These are phyloP conservation scores for Alternaria sp. DNA, from an alignment of 2,329 filamentous ascomycete species.

Conservation along the genomic window DNA sequence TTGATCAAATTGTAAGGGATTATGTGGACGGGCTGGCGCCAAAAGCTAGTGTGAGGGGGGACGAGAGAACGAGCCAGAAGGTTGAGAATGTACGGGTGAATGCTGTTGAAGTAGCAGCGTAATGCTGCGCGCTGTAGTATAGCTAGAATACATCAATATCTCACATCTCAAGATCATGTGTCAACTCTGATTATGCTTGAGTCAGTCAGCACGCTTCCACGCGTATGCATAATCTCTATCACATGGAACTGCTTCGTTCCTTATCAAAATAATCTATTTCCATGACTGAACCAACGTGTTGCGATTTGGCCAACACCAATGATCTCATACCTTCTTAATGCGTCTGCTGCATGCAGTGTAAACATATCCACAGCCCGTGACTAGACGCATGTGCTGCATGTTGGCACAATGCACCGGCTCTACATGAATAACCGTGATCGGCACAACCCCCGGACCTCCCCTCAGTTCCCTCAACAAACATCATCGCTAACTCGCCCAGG, in stretches of 20 bases:
- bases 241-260: not conserved
- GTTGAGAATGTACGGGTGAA: not conserved
- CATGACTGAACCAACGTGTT: not conserved
- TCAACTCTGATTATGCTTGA: not conserved
- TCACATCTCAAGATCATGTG: accelerated
- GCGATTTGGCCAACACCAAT: no score
- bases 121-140: not conserved
- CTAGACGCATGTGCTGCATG: not conserved
- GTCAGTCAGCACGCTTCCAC: accelerated
- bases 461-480: not conserved
- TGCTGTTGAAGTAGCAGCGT: constrained; percentile 1
- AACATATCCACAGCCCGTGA: not conserved
- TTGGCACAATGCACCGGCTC: not conserved
- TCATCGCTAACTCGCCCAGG: not conserved
- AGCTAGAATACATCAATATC: not conserved
- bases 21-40: constrained; percentile 29
- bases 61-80: not conserved
- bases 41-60: not conserved
- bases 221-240: not conserved
- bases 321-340: not conserved
- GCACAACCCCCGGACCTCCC: not conserved
- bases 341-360: not conserved
- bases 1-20: constrained; percentile 53
- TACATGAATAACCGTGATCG: constrained; percentile 4
- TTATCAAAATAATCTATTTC: not conserved